These are phyloP conservation scores for Dictyophora rubrovolvata DNA, from an alignment of 768 basidiomycete genomes.

Conservation along the genomic window DNA sequence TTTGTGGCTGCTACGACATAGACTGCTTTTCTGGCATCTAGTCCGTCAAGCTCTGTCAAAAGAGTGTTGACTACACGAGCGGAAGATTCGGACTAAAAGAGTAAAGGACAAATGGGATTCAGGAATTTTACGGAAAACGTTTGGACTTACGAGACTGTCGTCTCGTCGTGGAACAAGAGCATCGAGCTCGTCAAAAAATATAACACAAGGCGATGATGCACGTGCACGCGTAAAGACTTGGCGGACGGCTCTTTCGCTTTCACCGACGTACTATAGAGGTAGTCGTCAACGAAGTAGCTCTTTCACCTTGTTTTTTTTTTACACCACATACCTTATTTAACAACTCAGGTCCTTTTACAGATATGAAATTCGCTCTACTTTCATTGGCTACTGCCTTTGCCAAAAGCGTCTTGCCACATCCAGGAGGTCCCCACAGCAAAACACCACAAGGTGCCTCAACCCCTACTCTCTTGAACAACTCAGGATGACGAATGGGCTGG, in stretches of 20 bases:
- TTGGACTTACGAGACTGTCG: slow-evolving; percentile 62
- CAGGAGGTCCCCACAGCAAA: slow-evolving; percentile 96
- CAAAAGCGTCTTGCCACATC: slow-evolving; percentile 95
- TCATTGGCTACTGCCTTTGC: slow-evolving; percentile 98
- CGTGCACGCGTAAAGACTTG: slow-evolving; percentile 92
- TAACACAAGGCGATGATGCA: slow-evolving; percentile 88
- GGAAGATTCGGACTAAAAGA: slow-evolving; percentile 74
- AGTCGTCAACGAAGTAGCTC: background rate
- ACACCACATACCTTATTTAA: slow-evolving; percentile 76
- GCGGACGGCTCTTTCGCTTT: slow-evolving; percentile 89
- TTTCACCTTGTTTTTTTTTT: slow-evolving; percentile 13
- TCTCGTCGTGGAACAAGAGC: slow-evolving; percentile 86
- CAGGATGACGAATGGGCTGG: slow-evolving; percentile 84
- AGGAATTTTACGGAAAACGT: background rate
- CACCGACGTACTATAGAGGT: slow-evolving; percentile 75
- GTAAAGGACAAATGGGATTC: background rate
- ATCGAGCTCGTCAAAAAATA: slow-evolving; percentile 93
- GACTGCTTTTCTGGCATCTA: slow-evolving; percentile 76
- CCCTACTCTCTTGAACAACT: slow-evolving; percentile 80
- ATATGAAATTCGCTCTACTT: slow-evolving; percentile 91
- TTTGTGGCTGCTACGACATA: slow-evolving; percentile 95
- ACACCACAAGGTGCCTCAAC: slow-evolving; percentile 91
- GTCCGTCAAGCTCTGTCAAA: slow-evolving; percentile 87
- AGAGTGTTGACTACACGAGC: slow-evolving; percentile 91
- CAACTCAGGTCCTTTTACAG: slow-evolving; percentile 93